Evolutionary conservation across 352 stramenopile species (phyloP).

Genomic region (Achlya hypogyna): DNA sequence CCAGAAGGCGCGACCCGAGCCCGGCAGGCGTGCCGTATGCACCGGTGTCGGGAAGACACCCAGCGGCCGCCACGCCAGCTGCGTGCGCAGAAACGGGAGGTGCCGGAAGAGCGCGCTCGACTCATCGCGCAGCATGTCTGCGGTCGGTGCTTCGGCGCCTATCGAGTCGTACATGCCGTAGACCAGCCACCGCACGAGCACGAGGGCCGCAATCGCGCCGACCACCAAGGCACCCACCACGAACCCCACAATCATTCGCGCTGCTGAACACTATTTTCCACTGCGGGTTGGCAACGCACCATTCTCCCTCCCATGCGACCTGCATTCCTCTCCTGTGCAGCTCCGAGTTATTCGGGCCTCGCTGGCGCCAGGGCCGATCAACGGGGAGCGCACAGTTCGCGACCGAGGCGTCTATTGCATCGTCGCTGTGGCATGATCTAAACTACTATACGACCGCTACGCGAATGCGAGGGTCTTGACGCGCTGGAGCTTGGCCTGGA

Average conservation of each 20-base stretch:
- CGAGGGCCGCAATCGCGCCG: not conserved
- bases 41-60: conserved; percentile 19
- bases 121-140: not conserved
- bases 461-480: not conserved
- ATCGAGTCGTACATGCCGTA: conserved; percentile 13
- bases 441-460: not conserved
- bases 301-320: no score
- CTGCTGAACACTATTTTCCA: no score
- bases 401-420: not conserved
- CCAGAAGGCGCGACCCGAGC: not conserved
- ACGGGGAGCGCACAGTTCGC: not conserved
- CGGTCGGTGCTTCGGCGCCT: not conserved
- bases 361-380: no score
- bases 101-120: conserved; percentile 11
- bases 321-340: no score
- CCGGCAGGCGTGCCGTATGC: not conserved
- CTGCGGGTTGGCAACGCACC: no score
- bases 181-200: not conserved
- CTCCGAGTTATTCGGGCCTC: no score
- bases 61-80: conserved; percentile 6
- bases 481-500: conserved; percentile 36
- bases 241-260: no score
- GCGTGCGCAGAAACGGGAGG: conserved; percentile 10
- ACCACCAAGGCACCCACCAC: not conserved
- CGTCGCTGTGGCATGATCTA: not conserved